Percentiles rank a stretch among this genome's conserved stretches.
phyloP scores from a whole-genome alignment of 2,329 filamentous ascomycete species.

The Fusarium succisae region DNA sequence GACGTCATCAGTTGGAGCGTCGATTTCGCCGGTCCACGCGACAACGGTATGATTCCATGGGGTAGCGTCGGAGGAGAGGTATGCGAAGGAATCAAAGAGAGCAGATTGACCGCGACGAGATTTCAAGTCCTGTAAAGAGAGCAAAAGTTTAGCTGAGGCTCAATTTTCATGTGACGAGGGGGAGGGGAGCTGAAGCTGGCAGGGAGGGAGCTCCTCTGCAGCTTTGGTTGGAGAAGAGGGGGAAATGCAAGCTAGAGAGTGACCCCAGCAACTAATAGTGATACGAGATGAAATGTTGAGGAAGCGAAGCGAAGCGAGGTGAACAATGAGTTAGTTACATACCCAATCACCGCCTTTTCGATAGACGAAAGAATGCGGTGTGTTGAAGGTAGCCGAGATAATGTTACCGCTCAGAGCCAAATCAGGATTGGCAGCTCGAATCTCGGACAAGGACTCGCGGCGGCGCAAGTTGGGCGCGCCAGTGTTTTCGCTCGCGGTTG shows the following conservation, averaged over 20 bases:
- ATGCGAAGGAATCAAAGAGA: slow-evolving; percentile 88
- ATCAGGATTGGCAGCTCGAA: slow-evolving; percentile 65
- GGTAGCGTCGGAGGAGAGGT: slow-evolving; percentile 83
- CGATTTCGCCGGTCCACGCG: slow-evolving; percentile 93
- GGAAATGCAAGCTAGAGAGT: slow-evolving; percentile 17
- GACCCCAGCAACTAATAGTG: slow-evolving; percentile 18
- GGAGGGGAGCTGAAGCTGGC: slow-evolving; percentile 20
- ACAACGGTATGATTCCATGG: slow-evolving; percentile 94
- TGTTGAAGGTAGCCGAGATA: slow-evolving; percentile 72
- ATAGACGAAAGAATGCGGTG: slow-evolving; percentile 68
- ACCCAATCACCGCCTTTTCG: slow-evolving; percentile 70
- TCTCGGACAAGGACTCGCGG: slow-evolving; percentile 63
- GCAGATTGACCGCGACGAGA: slow-evolving; percentile 88
- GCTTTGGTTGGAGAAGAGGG: slow-evolving; percentile 35
- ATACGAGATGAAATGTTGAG: slow-evolving; percentile 25
- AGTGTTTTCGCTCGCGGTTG: slow-evolving; percentile 15
- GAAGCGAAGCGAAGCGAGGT: slow-evolving; percentile 18
- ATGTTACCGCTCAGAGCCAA: slow-evolving; percentile 70
- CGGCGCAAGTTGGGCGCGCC: slow-evolving; percentile 50
- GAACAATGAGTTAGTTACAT: slow-evolving; percentile 42
- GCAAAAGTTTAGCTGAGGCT: slow-evolving; percentile 18
- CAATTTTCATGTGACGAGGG: slow-evolving; percentile 28
- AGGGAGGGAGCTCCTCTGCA: slow-evolving; percentile 14
- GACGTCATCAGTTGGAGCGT: slow-evolving; percentile 55
- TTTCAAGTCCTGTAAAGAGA: slow-evolving; percentile 69